A percentile compares a stretch with the other conserved stretches of the same genome.
These are phyloP conservation scores for Pichia sporocuriosa DNA, from an alignment of 805 yeast genomes.

Conservation along the genomic window DNA sequence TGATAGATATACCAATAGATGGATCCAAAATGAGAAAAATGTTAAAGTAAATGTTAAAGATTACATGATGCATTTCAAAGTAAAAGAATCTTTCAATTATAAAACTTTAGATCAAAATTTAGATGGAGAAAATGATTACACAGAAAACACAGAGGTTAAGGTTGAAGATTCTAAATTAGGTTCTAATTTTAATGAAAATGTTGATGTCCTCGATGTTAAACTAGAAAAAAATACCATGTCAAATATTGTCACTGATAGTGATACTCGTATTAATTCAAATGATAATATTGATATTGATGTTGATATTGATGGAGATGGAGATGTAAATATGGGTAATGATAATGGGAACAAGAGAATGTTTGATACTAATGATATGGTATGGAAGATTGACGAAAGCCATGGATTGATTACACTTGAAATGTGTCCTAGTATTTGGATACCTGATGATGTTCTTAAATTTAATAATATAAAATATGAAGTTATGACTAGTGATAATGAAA, in stretches of 20 bases:
- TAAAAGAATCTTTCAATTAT: conserved; percentile 19
- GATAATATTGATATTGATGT: conserved; percentile 3
- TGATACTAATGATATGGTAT: background rate
- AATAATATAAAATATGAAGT: conserved; percentile 21
- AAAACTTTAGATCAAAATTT: conserved; percentile 4
- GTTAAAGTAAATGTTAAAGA: conserved; percentile 17
- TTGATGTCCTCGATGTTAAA: no score
- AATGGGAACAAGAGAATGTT: background rate
- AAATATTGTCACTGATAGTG: background rate
- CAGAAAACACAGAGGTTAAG: background rate
- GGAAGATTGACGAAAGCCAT: conserved; percentile 7
- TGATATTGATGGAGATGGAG: background rate
- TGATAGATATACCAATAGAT: conserved; percentile 22
- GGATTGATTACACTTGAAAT: conserved; percentile 24
- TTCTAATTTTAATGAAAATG: background rate
- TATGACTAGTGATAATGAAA: conserved; percentile 20
- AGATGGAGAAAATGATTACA: background rate
- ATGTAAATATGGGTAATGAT: background rate
- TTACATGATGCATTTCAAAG: conserved; percentile 29
- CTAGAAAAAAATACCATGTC: no score
- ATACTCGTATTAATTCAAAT: background rate
- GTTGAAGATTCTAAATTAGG: background rate
- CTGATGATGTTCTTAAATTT: conserved; percentile 24
- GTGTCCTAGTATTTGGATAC: conserved; percentile 30
- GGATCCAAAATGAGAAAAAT: conserved; percentile 13